Base-by-base conservation (phyloP, 495 filamentous ascomycete species). In the Talaromyces nanjingensis region DNA sequence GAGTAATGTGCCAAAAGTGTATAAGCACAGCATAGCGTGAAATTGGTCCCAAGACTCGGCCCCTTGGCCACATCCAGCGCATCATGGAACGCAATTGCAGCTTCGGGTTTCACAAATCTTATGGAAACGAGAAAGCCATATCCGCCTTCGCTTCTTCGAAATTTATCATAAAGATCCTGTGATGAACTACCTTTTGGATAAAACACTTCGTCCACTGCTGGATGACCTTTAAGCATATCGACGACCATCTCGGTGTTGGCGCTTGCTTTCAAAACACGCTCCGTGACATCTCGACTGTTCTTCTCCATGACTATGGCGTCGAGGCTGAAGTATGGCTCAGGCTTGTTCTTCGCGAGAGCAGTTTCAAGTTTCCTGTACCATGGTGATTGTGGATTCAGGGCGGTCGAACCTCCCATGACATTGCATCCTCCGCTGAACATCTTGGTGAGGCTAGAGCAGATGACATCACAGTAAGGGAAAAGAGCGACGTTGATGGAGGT, bases 401-500 rank as follows among this genome's bases (percentile, higher is more conserved):
- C 9, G 6, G 22, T 56, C 8, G 53, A 29, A 14, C 73, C 74
- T 22, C 65, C 73, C 66, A 74, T 69, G 6, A 72, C 71, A 57
- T 77, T 69, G 18, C 63, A 65, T n/a, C 18, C 58, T 0, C 74
- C 74, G 59, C 59, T 70, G 59, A 74, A 73, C 6, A 63, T 65
- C 66, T 77, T 77, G n/a, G 72, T 71, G n/a, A 77, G 63, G 8
- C 67, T 70, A 0, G 71, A 70, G 49, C 68, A 56, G 4, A 74
- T 52, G 6, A 77, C 63, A 59, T 77, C 74, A 0, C 60, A 70
- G n/a, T 71, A 45, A 55, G 70, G 69, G 64, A 70, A 24, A 0
- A 76, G 37, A 63, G 82, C 76, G 24, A 82, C 67, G 63, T 85
- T 85, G 64, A 72, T 74, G n/a, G 77, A 79, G 5, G 73, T 79